Conservation (phyloP, 192 early-diverging fungal genomes). For the Mortierella hygrophila region DNA sequence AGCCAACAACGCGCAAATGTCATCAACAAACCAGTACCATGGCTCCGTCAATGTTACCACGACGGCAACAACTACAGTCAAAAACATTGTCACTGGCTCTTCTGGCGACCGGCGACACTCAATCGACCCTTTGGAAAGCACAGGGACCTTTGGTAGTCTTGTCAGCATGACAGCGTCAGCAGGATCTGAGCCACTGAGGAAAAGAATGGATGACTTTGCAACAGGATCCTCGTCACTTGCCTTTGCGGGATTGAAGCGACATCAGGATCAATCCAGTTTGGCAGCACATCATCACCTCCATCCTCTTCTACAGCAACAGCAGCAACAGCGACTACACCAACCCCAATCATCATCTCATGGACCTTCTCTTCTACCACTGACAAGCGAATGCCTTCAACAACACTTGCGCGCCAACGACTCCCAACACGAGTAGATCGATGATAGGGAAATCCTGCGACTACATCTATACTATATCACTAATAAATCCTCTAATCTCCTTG, state of each 20-base stretch:
- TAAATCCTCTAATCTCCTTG: too few relatives aligned
- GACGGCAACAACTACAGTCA: constrained; percentile 15
- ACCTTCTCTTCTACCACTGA: background rate
- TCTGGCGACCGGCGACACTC: background rate
- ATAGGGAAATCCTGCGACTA: too few relatives aligned
- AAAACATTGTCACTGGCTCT: constrained; percentile 24
- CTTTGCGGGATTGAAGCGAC: background rate
- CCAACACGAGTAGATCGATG: too few relatives aligned
- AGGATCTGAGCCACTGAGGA: constrained; percentile 2
- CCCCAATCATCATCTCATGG: background rate
- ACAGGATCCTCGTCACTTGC: background rate
- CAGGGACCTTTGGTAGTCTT: constrained; percentile 6
- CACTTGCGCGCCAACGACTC: background rate
- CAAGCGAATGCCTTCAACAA: background rate
- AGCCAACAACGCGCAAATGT: too few relatives aligned
- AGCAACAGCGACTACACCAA: background rate
- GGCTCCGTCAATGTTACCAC: background rate
- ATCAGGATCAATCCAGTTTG: background rate
- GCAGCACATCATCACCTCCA: background rate
- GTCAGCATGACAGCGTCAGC: constrained; percentile 11
- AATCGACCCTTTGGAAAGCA: background rate
- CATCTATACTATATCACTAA: too few relatives aligned
- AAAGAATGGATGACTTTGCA: constrained; percentile 20
- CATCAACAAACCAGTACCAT: background rate
- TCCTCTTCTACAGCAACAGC: background rate